Base-by-base conservation (phyloP, 495 filamentous ascomycete species). In the Aspergillus campestris region DNA sequence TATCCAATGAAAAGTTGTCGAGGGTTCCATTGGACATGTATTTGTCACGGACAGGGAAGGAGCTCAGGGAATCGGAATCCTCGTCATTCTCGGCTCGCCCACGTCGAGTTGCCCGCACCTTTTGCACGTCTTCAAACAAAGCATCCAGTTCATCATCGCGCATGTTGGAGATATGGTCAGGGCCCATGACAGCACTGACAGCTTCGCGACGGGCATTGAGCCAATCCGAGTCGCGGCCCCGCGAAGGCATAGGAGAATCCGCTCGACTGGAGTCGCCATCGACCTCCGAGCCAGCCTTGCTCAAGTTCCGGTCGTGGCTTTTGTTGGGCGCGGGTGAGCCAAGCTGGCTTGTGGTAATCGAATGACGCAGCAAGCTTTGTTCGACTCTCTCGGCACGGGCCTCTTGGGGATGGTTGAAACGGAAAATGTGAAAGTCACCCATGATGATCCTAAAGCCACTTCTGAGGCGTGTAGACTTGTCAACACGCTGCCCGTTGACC, bases 341-440 rank as follows among this genome's bases (percentile, higher is more conserved):
- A 30, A 94, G 69, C 62, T 91, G 87, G 60, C 74, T 89, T 35
- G 82, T 83, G 5, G 87, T 89, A 32, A 95, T 75, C 8, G 90
- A 90, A 56, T 99, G 91, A 40, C 91, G 81, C 43, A 99, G 69
- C 7, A 91, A 67, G 55, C 88, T 95, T 53, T 89, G 81, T 53
- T 95, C 89, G 10, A 90, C 89, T 42, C 94, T 72, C 64, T 99
- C 92, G 6, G 89, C 89, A 10, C 87, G 80, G 31, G 94, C 92
- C 67, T 99, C 92, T 70, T 94, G 82, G 1, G 92, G 92, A 60
- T 99, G 88, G 53, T 99, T 99, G 71, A 99, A 99, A 46, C 92
- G 78, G 65, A 97, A 99, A 44, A 99, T 99, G 60, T 99, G 92
- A 57, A 99, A 99, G 63, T 99, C 92, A 11, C 94, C 92, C 8